These are phyloP conservation scores for Suhomyces sp. DNA, from an alignment of 805 yeast species.

Conservation along the genomic window DNA sequence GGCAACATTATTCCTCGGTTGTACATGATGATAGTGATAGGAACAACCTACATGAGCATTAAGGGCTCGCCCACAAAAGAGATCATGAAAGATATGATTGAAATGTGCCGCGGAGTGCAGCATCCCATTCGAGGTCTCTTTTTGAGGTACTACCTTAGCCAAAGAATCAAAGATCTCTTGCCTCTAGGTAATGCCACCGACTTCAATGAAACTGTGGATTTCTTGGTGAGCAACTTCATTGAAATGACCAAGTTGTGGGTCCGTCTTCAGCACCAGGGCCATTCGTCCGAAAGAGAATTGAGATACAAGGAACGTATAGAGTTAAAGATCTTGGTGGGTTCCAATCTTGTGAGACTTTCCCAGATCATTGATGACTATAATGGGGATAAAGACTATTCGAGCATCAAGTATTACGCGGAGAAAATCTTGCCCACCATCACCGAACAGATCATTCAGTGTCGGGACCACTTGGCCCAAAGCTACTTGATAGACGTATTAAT, in stretches of 20 bases:
- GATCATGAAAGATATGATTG: constrained; percentile 92
- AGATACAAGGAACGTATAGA: constrained; percentile 81
- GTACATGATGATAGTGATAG: constrained; percentile 93
- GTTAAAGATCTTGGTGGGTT: constrained; percentile 86
- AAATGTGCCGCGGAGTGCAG: constrained; percentile 96
- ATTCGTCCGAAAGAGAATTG: constrained; percentile 71
- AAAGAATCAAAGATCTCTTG: constrained; percentile 67
- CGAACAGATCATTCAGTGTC: constrained; percentile 90
- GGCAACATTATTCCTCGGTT: constrained; percentile 90
- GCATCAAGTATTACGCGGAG: constrained; percentile 34
- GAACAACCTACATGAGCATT: constrained; percentile 79
- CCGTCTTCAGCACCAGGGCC: constrained; percentile 93
- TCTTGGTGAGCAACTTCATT: constrained; percentile 80
- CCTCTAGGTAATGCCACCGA: constrained; percentile 42
- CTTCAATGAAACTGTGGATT: constrained; percentile 68
- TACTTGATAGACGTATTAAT: constrained; percentile 87
- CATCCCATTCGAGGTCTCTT: constrained; percentile 92
- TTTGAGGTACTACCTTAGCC: constrained; percentile 83
- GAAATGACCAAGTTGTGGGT: constrained; percentile 99
- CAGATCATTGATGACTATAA: constrained; percentile 76
- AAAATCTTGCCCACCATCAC: constrained; percentile 73
- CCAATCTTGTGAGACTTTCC: constrained; percentile 83
- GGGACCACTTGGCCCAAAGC: constrained; percentile 89
- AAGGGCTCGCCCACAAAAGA: constrained; percentile 79
- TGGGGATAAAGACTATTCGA: constrained; percentile 26